Evolutionary conservation across 768 basidiomycete species (phyloP).

Genomic region (Cystobasidium ongulense): DNA sequence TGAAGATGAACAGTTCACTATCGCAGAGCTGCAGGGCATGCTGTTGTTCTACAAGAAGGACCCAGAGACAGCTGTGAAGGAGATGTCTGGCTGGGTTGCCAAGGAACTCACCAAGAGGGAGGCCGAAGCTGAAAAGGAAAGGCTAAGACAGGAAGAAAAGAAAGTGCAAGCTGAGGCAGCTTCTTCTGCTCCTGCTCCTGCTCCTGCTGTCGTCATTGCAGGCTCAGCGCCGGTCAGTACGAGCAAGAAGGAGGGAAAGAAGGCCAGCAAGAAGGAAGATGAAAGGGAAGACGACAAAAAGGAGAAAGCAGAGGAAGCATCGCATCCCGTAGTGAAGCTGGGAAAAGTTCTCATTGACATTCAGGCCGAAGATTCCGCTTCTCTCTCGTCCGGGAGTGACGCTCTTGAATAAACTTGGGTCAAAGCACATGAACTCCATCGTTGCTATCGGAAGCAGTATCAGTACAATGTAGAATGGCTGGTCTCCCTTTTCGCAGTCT

Average conservation of each 20-base stretch:
- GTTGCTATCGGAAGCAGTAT: too few relatives aligned
- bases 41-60: slow-evolving; percentile 27
- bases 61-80: background rate
- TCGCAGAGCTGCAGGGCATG: slow-evolving; percentile 30
- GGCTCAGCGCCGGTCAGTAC: background rate
- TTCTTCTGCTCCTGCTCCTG: background rate
- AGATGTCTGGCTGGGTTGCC: slow-evolving; percentile 8
- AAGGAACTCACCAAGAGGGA: background rate
- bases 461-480: too few relatives aligned
- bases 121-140: background rate
- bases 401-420: too few relatives aligned
- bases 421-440: too few relatives aligned
- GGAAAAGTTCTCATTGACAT: background rate
- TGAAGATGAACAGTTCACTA: slow-evolving; percentile 13
- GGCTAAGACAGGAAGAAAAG: slow-evolving; percentile 12
- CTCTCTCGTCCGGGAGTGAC: background rate
- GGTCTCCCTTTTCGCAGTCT: too few relatives aligned
- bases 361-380: background rate
- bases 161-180: background rate
- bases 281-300: background rate
- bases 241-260: background rate
- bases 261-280: background rate
- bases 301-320: background rate
- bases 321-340: background rate
- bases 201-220: background rate